These are phyloP conservation scores for Meira miltonrushii DNA, from an alignment of 1,284 basidiomycete genomes.

Conservation along the genomic window DNA sequence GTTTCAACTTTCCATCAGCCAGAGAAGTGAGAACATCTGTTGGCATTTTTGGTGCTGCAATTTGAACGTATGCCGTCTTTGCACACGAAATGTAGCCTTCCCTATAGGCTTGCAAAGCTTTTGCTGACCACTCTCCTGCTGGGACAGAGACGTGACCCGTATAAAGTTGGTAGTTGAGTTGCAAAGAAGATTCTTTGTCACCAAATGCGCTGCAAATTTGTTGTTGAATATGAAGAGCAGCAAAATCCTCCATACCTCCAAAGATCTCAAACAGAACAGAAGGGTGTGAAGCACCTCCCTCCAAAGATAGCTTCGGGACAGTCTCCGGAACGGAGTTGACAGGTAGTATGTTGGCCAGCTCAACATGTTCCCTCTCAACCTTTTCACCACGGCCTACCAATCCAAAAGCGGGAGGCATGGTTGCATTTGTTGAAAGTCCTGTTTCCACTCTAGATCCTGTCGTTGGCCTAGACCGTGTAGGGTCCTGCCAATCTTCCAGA, in stretches of 20 bases:
- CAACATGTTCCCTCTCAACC: not conserved
- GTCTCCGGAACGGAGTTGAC: not conserved
- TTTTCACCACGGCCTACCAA: slow-evolving; percentile 18
- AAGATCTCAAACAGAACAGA: slow-evolving; percentile 16
- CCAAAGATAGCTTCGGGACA: not conserved
- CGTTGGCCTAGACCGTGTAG: not conserved
- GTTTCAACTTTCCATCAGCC: not conserved
- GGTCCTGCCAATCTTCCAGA: slow-evolving; percentile 25
- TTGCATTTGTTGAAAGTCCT: not conserved
- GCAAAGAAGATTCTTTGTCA: not conserved
- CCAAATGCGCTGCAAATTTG: slow-evolving; percentile 13
- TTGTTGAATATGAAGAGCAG: slow-evolving; percentile 20
- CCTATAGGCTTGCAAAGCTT: not conserved
- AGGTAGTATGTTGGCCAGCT: not conserved
- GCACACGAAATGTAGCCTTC: not conserved
- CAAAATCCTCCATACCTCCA: slow-evolving; percentile 43
- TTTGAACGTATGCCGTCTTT: slow-evolving; percentile 1
- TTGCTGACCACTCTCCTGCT: not conserved
- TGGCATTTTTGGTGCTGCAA: not conserved
- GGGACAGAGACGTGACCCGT: slow-evolving; percentile 5
- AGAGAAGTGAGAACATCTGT: not conserved
- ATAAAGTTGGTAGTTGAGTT: not conserved
- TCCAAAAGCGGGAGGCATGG: slow-evolving; percentile 15
- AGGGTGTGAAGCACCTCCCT: not conserved
- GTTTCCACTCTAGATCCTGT: not conserved